Evolutionary conservation across 2,329 filamentous ascomycete genomes (phyloP).

Genomic region (Fusarium sp.): DNA sequence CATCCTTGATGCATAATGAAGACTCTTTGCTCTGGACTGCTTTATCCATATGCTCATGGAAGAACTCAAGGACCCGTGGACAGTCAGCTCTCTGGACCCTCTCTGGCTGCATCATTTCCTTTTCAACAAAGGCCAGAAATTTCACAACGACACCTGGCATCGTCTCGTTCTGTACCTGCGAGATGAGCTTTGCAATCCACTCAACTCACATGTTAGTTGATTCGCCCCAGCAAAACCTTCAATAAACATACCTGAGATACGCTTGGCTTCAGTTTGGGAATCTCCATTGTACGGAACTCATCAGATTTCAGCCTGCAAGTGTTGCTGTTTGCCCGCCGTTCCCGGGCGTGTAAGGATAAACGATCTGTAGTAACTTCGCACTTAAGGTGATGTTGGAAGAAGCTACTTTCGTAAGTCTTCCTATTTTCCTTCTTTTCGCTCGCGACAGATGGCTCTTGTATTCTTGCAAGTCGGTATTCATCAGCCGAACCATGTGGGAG

Average conservation of each 20-base stretch:
- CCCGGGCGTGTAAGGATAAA: neutral
- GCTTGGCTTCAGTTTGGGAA: neutral
- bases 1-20: rapidly evolving
- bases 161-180: neutral
- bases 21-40: rapidly evolving
- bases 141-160: rapidly evolving
- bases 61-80: neutral
- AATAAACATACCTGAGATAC: neutral
- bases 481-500: neutral
- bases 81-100: neutral
- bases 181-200: neutral
- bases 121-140: neutral
- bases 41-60: neutral
- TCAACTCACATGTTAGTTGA: neutral
- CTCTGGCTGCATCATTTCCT: neutral
- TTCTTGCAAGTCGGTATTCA: neutral
- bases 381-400: neutral
- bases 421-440: too few species aligned
- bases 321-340: neutral
- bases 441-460: neutral
- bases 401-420: neutral
- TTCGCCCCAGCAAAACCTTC: rapidly evolving
- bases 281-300: neutral
- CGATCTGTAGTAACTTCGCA: neutral
- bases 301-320: neutral